Evolutionary conservation across 768 basidiomycete genomes (phyloP).

Genomic region (Grammothele lineata): DNA sequence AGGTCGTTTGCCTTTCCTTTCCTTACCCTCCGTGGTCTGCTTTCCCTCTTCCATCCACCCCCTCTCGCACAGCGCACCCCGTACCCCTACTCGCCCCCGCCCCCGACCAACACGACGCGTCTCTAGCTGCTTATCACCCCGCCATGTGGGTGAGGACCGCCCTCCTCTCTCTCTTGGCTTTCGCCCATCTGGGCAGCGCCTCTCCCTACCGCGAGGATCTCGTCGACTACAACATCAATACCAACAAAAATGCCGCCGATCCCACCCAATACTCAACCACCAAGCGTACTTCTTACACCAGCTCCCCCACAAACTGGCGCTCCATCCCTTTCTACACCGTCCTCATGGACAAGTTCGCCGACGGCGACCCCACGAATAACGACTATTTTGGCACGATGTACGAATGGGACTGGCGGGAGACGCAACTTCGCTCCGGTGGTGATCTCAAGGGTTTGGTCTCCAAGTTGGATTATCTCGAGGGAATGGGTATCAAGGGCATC

Average conservation of each 20-base stretch:
- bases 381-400: conserved; percentile 78
- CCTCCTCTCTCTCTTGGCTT: conserved; percentile 34
- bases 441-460: conserved; percentile 76
- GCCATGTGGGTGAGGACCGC: conserved; percentile 48
- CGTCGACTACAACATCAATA: conserved; percentile 72
- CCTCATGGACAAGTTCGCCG: conserved; percentile 91
- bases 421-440: conserved; percentile 85
- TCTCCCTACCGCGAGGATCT: conserved; percentile 69
- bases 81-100: conserved; percentile 1
- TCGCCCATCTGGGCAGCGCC: conserved; percentile 39
- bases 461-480: conserved; percentile 82
- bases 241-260: conserved; percentile 64
- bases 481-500: conserved; percentile 81
- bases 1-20: conserved; percentile 21
- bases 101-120: conserved; percentile 5
- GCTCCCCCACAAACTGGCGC: conserved; percentile 86
- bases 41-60: conserved; percentile 10
- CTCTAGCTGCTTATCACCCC: conserved; percentile 8
- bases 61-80: neutral
- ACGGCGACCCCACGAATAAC: conserved; percentile 89
- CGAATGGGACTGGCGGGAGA: conserved; percentile 86
- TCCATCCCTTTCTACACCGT: conserved; percentile 74
- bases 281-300: conserved; percentile 61
- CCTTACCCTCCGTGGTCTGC: conserved; percentile 11
- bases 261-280: conserved; percentile 63